Percentiles rank a stretch among this genome's conserved stretches.
Evolutionary conservation across 176 grass and related monocot species (phyloP).

Genomic region (Saccharum spontaneum): DNA sequence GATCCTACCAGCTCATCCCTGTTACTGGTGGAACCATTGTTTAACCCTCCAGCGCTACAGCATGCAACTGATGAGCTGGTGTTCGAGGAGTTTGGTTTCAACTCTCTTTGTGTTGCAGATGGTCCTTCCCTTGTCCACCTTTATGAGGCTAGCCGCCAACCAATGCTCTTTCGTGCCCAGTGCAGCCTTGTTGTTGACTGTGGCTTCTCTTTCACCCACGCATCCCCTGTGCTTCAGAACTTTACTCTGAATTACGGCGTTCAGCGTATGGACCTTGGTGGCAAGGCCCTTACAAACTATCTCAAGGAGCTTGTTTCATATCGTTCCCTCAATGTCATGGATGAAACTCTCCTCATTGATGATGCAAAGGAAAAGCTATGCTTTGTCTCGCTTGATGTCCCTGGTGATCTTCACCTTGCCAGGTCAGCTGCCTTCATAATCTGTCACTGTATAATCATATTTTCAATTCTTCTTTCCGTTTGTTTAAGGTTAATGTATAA

Average conservation of each 20-base stretch:
- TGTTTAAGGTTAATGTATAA: background rate
- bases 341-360: constrained; percentile 90
- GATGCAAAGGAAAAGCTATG: constrained; percentile 96
- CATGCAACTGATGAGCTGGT: constrained; percentile 78
- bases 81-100: constrained; percentile 89
- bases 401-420: constrained; percentile 67
- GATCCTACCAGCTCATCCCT: constrained; percentile 67
- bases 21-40: constrained; percentile 79
- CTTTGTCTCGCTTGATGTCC: constrained; percentile 85
- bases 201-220: constrained; percentile 94
- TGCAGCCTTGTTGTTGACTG: constrained; percentile 92
- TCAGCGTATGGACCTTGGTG: constrained; percentile 83
- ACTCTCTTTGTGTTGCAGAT: constrained; percentile 77
- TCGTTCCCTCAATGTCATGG: constrained; percentile 91
- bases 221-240: constrained; percentile 83
- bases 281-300: constrained; percentile 91
- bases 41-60: constrained; percentile 78
- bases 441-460: background rate
- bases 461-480: background rate
- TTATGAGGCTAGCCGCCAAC: constrained; percentile 68
- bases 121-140: constrained; percentile 84
- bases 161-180: constrained; percentile 30
- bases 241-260: constrained; percentile 87
- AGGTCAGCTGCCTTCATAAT: constrained; percentile 49
- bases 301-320: constrained; percentile 97